Conservation (phyloP, 2,329 filamentous ascomycete species). For the Fonsecaea erecta region DNA sequence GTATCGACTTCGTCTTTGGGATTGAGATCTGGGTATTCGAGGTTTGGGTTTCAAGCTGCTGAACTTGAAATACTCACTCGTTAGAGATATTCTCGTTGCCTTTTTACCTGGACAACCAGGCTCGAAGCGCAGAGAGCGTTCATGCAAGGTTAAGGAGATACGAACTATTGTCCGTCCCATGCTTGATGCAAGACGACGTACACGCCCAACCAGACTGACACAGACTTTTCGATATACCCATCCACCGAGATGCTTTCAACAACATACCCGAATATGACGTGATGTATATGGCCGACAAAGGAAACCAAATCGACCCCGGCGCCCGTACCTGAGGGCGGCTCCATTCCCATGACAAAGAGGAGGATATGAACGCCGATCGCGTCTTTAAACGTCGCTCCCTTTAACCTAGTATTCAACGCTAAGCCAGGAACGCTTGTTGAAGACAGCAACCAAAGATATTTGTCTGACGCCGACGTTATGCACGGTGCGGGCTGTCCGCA, state of each 20-base stretch:
- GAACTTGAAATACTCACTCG: not conserved
- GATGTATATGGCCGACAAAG: not conserved
- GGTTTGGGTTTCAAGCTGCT: not conserved
- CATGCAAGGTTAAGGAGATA: conserved; percentile 1
- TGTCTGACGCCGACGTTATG: not conserved
- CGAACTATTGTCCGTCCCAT: not conserved
- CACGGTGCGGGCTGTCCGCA: not conserved
- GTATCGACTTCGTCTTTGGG: not conserved
- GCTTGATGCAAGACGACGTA: not conserved
- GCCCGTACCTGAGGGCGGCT: not conserved
- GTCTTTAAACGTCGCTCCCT: not conserved
- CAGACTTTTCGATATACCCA: not conserved
- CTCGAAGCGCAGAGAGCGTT: not conserved
- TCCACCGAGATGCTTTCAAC: not conserved
- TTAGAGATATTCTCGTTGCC: not conserved
- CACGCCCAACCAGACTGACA: not conserved
- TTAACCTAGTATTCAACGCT: not conserved
- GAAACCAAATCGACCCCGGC: conserved; percentile 5
- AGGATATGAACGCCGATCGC: not conserved
- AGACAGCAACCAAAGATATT: not conserved
- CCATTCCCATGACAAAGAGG: not conserved
- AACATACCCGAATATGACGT: not conserved
- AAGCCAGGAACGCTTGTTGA: not conserved
- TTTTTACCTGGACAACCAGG: not conserved
- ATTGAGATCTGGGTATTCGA: not conserved